Percentiles rank a stretch among this genome's conserved stretches.
These are phyloP conservation scores for Lachancea cidri DNA, from an alignment of 805 yeast species.

Conservation along the genomic window DNA sequence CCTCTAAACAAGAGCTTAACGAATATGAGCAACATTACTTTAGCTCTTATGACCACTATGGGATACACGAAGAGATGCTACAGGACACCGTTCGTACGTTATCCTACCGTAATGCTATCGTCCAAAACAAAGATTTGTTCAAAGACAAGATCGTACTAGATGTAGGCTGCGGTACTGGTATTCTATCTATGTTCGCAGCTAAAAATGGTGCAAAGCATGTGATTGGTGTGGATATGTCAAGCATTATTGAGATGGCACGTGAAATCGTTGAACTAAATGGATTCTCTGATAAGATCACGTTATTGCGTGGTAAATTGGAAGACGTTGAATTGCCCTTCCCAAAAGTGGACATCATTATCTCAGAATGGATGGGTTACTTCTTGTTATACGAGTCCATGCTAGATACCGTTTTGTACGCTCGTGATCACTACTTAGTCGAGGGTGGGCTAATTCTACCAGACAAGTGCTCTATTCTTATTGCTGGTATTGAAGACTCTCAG, in stretches of 20 bases:
- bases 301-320: slow-evolving; percentile 89
- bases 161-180: slow-evolving; percentile 99
- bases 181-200: slow-evolving; percentile 95
- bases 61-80: slow-evolving; percentile 98
- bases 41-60: slow-evolving; percentile 92
- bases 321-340: slow-evolving; percentile 82
- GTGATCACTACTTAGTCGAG: slow-evolving; percentile 73
- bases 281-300: slow-evolving; percentile 75
- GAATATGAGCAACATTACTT: slow-evolving; percentile 89
- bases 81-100: slow-evolving; percentile 92
- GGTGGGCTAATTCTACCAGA: slow-evolving; percentile 96
- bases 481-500: slow-evolving; percentile 88
- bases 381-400: slow-evolving; percentile 94
- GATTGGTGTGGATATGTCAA: slow-evolving; percentile 95
- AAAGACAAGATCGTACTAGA: slow-evolving; percentile 92
- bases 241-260: slow-evolving; percentile 93
- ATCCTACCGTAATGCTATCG: slow-evolving; percentile 86
- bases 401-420: slow-evolving; percentile 90
- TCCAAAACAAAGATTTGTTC: slow-evolving; percentile 81
- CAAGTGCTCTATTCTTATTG: slow-evolving; percentile 81
- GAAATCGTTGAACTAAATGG: slow-evolving; percentile 83
- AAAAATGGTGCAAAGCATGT: slow-evolving; percentile 99
- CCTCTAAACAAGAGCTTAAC: slow-evolving; percentile 58
- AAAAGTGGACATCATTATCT: slow-evolving; percentile 88
- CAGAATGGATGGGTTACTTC: slow-evolving; percentile 99